phyloP scores from a whole-genome alignment of 768 basidiomycete species.

The Albatrellus ellisii region DNA sequence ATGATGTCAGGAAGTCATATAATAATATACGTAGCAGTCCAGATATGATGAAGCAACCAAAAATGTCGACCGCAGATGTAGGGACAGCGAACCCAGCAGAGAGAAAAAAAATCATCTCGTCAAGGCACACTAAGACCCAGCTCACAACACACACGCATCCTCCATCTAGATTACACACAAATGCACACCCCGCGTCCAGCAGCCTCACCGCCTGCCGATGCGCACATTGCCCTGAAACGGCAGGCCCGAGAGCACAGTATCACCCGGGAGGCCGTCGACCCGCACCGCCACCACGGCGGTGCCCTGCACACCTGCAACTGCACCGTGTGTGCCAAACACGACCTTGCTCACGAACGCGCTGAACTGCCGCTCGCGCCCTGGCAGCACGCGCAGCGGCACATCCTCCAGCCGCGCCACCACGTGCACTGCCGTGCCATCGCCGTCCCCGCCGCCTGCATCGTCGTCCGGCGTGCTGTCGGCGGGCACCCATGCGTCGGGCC shows the following conservation, averaged over 20 bases:
- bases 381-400: slow-evolving; percentile 65
- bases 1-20: no score
- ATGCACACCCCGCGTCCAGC: no score
- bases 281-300: slow-evolving; percentile 7
- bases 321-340: slow-evolving; percentile 7
- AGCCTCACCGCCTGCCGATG: slow-evolving; percentile 6
- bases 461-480: slow-evolving; percentile 24
- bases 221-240: slow-evolving; percentile 11
- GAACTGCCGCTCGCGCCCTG: slow-evolving; percentile 66
- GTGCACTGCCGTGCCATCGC: slow-evolving; percentile 30
- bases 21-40: no score
- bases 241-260: slow-evolving; percentile 7
- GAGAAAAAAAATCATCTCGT: no score
- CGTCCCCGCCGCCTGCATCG: slow-evolving; percentile 19
- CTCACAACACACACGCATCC: no score
- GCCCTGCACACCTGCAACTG: slow-evolving; percentile 11
- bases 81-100: no score
- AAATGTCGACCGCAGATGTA: no score
- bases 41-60: no score
- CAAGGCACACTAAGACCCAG: no score
- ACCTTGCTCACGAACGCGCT: slow-evolving; percentile 67
- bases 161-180: no score
- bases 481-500: slow-evolving; percentile 55
- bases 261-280: slow-evolving; percentile 6
- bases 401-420: slow-evolving; percentile 58